Conservation (phyloP, 73 alveolate species). For the Paramecium biaurelia region DNA sequence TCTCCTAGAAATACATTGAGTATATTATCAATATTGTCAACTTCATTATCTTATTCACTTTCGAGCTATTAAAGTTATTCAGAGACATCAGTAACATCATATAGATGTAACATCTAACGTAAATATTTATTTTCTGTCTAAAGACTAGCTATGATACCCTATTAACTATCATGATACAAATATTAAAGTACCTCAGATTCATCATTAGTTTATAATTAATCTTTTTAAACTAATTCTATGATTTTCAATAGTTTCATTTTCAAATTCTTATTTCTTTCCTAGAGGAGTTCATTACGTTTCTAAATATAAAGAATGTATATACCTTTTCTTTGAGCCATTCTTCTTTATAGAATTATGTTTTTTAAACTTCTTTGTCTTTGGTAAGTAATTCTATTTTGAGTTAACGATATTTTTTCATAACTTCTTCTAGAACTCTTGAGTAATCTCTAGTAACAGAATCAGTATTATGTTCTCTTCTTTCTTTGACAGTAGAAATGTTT, state of each 20-base stretch:
- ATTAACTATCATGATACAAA: neutral
- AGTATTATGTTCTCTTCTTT: neutral
- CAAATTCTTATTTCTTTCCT: neutral
- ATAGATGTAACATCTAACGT: neutral
- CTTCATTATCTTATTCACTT: constrained; percentile 4
- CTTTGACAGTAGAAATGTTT: neutral
- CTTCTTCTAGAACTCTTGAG: constrained; percentile 36
- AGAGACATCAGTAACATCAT: constrained; percentile 33
- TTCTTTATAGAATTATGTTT: constrained; percentile 2
- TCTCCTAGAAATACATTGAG: neutral
- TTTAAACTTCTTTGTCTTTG: constrained; percentile 25
- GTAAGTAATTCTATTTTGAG: constrained; percentile 5
- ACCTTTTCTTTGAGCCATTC: constrained; percentile 15
- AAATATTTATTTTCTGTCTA: neutral
- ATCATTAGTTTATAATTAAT: neutral
- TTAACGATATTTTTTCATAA: constrained; percentile 27
- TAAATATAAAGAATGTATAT: neutral
- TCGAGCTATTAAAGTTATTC: neutral
- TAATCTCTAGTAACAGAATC: constrained; percentile 31
- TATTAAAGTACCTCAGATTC: neutral
- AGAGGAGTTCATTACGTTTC: neutral
- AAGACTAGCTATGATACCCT: constrained; percentile 8
- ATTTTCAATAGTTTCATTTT: neutral
- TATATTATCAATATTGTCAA: neutral
- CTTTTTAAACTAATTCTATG: constrained; percentile 1